Evolutionary conservation across 441 rosid species (phyloP).

Genomic region (Croton setiger): DNA sequence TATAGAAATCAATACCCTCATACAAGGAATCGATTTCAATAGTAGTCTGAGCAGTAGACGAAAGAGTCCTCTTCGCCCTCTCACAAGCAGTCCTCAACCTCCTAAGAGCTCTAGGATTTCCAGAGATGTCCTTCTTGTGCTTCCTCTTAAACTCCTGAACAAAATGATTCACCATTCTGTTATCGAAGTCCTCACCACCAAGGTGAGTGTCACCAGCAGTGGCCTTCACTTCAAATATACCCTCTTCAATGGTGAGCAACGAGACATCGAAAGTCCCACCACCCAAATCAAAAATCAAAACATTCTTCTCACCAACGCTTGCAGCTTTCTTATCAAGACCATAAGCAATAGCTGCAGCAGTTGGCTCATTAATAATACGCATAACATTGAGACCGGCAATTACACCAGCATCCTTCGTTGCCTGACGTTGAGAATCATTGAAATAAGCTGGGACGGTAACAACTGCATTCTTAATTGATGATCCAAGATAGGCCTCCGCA

Average conservation of each 20-base stretch:
- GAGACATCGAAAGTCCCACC: constrained; percentile 83
- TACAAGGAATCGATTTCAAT: constrained; percentile 63
- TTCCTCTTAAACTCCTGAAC: constrained; percentile 78
- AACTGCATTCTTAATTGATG: constrained; percentile 55
- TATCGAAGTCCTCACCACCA: constrained; percentile 72
- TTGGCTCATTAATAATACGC: constrained; percentile 72
- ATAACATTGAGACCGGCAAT: constrained; percentile 64
- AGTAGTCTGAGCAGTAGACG: constrained; percentile 55
- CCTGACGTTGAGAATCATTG: constrained; percentile 70
- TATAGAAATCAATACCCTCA: constrained; percentile 64
- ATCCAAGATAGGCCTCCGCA: constrained; percentile 67
- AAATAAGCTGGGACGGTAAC: constrained; percentile 67
- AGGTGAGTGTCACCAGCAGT: constrained; percentile 73
- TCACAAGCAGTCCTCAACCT: constrained; percentile 56
- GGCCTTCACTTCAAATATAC: constrained; percentile 67
- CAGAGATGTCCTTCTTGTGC: constrained; percentile 63
- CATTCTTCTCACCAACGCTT: constrained; percentile 65
- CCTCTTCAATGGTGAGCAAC: constrained; percentile 66
- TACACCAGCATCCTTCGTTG: constrained; percentile 68
- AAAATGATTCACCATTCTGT: constrained; percentile 73
- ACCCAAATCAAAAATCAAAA: constrained; percentile 57
- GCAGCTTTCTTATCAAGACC: constrained; percentile 69
- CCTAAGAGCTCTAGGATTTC: constrained; percentile 63
- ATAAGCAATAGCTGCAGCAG: constrained; percentile 72
- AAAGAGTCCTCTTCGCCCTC: constrained; percentile 53